Conservation (phyloP, 257 asterid genomes). For the Petrea volubilis region DNA sequence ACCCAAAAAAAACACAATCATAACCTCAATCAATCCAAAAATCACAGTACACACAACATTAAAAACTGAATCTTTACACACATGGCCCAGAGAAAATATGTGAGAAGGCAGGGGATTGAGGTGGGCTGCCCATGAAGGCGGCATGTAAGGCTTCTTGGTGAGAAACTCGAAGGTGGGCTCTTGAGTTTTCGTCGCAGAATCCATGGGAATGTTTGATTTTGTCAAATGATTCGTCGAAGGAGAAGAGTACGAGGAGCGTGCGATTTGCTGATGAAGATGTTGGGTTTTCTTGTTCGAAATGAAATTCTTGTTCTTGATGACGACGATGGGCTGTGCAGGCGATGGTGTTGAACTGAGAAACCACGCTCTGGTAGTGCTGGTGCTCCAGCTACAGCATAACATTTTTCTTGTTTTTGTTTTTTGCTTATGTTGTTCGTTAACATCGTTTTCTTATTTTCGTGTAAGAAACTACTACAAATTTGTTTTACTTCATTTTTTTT, state of each 20-base stretch:
- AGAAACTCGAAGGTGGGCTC: constrained; percentile 55
- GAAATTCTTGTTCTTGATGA: constrained; percentile 16
- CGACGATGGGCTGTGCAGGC: constrained; percentile 8
- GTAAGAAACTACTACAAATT: not conserved
- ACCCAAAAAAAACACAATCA: not conserved
- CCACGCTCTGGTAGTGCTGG: not conserved
- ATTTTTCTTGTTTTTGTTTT: not conserved
- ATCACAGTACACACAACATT: not conserved
- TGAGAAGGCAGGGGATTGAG: constrained; percentile 78
- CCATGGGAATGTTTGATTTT: constrained; percentile 35
- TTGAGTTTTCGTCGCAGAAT: constrained; percentile 29
- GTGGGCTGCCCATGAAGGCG: constrained; percentile 85
- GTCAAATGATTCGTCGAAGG: constrained; percentile 23
- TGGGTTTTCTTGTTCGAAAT: constrained; percentile 10
- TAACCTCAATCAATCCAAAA: not conserved
- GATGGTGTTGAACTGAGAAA: constrained; percentile 15
- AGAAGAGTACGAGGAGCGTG: constrained; percentile 15
- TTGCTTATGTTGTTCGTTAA: not conserved
- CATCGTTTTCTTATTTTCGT: not conserved
- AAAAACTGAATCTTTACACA: constrained; percentile 23
- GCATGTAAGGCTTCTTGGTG: constrained; percentile 57
- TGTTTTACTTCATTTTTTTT: not conserved
- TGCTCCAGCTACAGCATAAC: constrained; percentile 22
- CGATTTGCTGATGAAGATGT: not conserved
- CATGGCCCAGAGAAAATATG: constrained; percentile 77